These are phyloP conservation scores for Sclerotiophoma versabilis DNA, from an alignment of 2,329 filamentous ascomycete species.

Conservation along the genomic window DNA sequence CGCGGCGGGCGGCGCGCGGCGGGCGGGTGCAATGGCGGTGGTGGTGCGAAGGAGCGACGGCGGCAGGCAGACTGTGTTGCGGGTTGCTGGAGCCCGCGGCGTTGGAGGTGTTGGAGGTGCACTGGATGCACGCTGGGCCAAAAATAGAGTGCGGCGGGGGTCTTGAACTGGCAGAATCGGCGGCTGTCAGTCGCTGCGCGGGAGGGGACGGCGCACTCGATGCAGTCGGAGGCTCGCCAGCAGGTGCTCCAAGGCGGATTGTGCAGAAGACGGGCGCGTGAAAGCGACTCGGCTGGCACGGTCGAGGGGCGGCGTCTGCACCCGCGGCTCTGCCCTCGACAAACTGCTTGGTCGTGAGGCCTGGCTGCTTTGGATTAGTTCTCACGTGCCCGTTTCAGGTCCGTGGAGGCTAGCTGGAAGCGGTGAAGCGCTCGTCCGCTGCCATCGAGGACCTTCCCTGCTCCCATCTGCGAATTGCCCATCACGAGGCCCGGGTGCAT, in stretches of 20 bases:
- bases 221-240: conserved; percentile 1
- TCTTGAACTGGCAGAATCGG: conserved; percentile 7
- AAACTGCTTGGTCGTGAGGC: conserved; percentile 22
- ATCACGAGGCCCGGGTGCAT: conserved; percentile 11
- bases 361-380: conserved; percentile 30
- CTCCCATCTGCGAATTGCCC: conserved; percentile 3
- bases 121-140: conserved; percentile 15
- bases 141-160: conserved; percentile 19
- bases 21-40: conserved; percentile 19
- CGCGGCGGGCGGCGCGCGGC: conserved; percentile 1
- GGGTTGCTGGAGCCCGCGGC: conserved; percentile 22
- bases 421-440: neutral
- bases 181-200: neutral
- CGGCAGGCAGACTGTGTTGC: neutral
- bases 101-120: conserved; percentile 13
- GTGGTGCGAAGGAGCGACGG: conserved; percentile 9
- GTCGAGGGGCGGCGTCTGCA: conserved; percentile 26
- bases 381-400: conserved; percentile 19
- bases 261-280: neutral
- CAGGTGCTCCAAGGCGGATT: neutral
- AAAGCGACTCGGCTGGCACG: conserved; percentile 12
- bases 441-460: conserved; percentile 16
- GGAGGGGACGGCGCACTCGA: conserved; percentile 12
- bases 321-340: conserved; percentile 27
- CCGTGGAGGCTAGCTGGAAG: neutral